Base-by-base conservation (phyloP, 768 basidiomycete species). In the Lanmaoa pseudosensibilis region DNA sequence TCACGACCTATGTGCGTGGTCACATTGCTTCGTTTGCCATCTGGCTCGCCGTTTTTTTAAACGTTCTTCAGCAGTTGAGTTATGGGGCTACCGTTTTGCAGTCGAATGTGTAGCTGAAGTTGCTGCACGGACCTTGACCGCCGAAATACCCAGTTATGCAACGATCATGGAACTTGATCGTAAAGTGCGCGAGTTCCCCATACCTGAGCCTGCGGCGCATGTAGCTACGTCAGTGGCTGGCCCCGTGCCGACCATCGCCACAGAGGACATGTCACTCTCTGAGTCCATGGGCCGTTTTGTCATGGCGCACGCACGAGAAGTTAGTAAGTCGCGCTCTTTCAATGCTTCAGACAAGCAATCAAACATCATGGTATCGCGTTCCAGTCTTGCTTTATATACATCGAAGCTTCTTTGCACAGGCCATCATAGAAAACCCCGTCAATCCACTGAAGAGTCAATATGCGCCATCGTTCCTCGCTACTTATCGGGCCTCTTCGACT, bases 401-500 rank as follows among this genome's bases (percentile, higher is more conserved):
- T 61, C 78, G 86, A 25, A 78, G 78, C 55, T 89, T 86, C 75
- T 88, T 88, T 57, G 86, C 87, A 1, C 84, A 85, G 63, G 87
- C 87, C 4, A 81, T 88, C 60, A 82, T 85, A 25, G 85, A 88
- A 54, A 78, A 83, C 37, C 86, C 87, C 0, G 69, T 71, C 27
- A 86, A 88, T 67, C 87, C 87, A 0, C 75, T 88, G 40, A 83
- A 84, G 67, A 86, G 84, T 59, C 68, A 76, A 7, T 88, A 87
- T 49, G 81, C 84, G 0, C 81, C 80, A 0, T 86, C 84, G 0
- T 88, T 89, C 58, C 69, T 87, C 2, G 84, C 86, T 3, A 76
- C 84, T 4, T 86, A 85, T 58, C 77, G 81, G 2, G 77, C 83
- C 2, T 81, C 84, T 7, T 78, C 78, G 30, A 83, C 79, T 2